Evolutionary conservation across 495 filamentous ascomycete species (phyloP), one percentile per base, ranked within the genome.

Genomic region (Tuber indicum): DNA sequence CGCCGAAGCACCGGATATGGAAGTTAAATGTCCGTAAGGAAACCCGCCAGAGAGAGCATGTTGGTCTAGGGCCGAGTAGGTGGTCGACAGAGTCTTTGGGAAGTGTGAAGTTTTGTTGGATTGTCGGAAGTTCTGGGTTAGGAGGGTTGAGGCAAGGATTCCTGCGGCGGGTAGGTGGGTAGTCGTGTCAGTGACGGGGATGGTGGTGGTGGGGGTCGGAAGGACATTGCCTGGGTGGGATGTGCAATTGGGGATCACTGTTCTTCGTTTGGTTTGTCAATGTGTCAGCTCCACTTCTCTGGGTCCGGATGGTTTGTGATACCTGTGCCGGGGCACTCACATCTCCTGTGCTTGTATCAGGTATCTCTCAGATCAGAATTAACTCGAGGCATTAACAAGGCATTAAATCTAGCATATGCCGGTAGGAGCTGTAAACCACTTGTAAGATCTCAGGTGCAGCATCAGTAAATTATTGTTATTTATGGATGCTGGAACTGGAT

Each of bases 21-120:
- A 80, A 43, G 72, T 79, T 79, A 80, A 79, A 36, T 49, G 73
- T 10, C 70, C 69, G 75, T 80, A 80, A 23, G 73, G 75, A 32
- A 80, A 76, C 26, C 78, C 78, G 45, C 78, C 70, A 9, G 14
- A 45, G 44, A 80, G 78, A 36, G 77, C 78, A 52, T 52, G 58
- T 36, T 66, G 62, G 44, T 80, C 78, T n/a, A 80, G 72, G 21
- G 46, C n/a, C n/a, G 32, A 3, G 21, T 45, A 79, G 41, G 77
- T 75, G 47, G 78, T 79, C 14, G 78, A 41, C 39, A 80, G 62
- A 36, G 72, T 62, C 74, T 47, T 46, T 19, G 44, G 23, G 45
- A 42, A 7, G 12, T 39, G 39, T n/a, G 41, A 26, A 8, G 46
- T 23, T 42, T 23, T 70, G 47, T 39, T 43, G n/a, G 39, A 45